Base-by-base conservation (phyloP, 2,329 filamentous ascomycete genomes). In the Didymella sp. region DNA sequence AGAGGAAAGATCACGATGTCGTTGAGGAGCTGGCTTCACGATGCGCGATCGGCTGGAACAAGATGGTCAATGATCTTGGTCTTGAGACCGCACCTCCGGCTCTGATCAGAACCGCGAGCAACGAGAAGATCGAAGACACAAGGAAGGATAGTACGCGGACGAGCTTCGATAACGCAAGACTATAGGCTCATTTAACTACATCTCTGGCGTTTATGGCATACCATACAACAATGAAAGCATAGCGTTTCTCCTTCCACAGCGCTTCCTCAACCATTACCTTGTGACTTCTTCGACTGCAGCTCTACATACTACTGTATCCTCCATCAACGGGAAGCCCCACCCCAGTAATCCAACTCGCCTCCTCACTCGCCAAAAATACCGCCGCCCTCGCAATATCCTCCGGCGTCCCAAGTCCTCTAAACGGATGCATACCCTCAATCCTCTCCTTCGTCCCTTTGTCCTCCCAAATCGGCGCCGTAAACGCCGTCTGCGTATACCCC, bases 11-110 rank as follows among this genome's bases (percentile, higher is more conserved):
- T 9, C 75, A 82, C 0, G 75, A 72, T 0, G 80, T 84, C 12
- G 87, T 87, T 0, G 82, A 80, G 69, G 79, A 81, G 55, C 80
- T 86, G 76, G 85, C 85, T 2, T 64, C 63, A 40, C 76, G 85
- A 30, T 85, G 82, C 0, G 78, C 77, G 4, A 70, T 70, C 25
- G 77, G 81, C 12, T 88, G 84, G 84, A 68, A 77, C 60, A 84
- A 76, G 68, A 73, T 85, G 49, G 73, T 78, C 4, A 56, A 62
- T 19, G 80, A 81, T 59, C 61, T 78, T 56, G 57, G 60, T 13
- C 45, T 73, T 50, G 50, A 67, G 21, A 59, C 41, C 3, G 60
- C 45, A n/a, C 31, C 56, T 6, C 28, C 11, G 9, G 21, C 40
- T 6, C 33, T 49, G 13, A 21, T 24, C 6, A 45, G 46, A 50